Conservation (phyloP, 2,329 filamentous ascomycete species). For the Chalara sp. region DNA sequence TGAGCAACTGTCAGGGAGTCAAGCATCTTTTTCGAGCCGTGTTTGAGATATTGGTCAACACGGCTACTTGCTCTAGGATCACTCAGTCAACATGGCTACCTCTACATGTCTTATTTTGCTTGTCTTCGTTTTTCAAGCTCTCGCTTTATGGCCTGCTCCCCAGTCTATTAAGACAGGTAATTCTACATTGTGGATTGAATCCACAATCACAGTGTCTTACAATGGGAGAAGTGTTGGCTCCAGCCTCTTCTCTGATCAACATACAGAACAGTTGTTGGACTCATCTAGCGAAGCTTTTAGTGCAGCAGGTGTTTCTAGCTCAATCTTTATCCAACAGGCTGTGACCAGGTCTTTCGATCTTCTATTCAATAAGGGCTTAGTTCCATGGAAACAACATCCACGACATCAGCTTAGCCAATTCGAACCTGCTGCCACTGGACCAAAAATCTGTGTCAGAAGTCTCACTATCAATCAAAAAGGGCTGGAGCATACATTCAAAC, state of each 20-base stretch:
- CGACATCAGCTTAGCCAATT: constrained; percentile 50
- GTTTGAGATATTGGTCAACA: too few species aligned
- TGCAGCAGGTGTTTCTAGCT: constrained; percentile 29
- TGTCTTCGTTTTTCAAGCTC: constrained; percentile 15
- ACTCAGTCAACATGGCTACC: too few species aligned
- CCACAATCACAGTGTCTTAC: constrained; percentile 47
- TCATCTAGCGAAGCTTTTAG: constrained; percentile 7
- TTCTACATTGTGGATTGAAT: constrained; percentile 45
- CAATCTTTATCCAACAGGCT: constrained; percentile 47
- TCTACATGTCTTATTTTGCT: constrained; percentile 6
- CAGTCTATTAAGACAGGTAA: constrained; percentile 43
- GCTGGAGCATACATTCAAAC: constrained; percentile 51
- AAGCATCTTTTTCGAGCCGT: too few species aligned
- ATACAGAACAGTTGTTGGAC: constrained; percentile 22
- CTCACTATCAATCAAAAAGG: constrained; percentile 56
- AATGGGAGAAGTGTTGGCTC: constrained; percentile 51
- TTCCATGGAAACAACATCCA: constrained; percentile 72
- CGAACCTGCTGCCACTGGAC: constrained; percentile 47
- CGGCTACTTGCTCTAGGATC: too few species aligned
- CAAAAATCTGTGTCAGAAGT: constrained; percentile 46
- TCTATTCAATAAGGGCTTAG: constrained; percentile 62
- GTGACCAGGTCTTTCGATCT: constrained; percentile 53
- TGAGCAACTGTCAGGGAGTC: too few species aligned
- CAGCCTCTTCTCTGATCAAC: constrained; percentile 24
- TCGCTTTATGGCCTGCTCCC: constrained; percentile 52